Evolutionary conservation across 2,329 filamentous ascomycete genomes (phyloP).

Genomic region (Talaromyces sp.): DNA sequence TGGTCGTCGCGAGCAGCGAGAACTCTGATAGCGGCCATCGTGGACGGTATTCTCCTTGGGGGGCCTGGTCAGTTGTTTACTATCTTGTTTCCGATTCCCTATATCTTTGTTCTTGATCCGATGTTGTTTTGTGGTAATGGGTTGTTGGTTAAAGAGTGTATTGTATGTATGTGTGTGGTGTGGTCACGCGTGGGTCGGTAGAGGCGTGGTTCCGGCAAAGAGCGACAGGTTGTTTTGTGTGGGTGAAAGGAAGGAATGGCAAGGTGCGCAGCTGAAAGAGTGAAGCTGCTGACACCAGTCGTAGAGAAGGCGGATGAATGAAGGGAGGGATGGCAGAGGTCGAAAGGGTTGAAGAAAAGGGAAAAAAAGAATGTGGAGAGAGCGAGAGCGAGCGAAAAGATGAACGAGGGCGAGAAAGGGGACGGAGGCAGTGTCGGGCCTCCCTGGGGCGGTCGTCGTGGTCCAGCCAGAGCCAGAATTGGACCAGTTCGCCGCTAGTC

Average conservation of each 20-base stretch:
- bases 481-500: not conserved
- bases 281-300: constrained; percentile 56
- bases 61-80: not conserved
- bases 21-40: constrained; percentile 37
- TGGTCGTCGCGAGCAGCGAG: constrained; percentile 50
- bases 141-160: constrained; percentile 5
- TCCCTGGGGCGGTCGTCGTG: not conserved
- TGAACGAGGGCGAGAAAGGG: constrained; percentile 24
- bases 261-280: constrained; percentile 58
- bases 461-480: not conserved
- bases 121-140: not conserved
- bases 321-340: constrained; percentile 3
- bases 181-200: constrained; percentile 12
- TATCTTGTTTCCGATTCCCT: not conserved
- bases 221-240: constrained; percentile 10
- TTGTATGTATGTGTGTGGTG: constrained; percentile 14
- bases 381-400: constrained; percentile 22
- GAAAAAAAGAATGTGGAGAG: constrained; percentile 12
- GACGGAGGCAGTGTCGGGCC: not conserved
- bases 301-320: constrained; percentile 3
- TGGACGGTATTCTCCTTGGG: not conserved
- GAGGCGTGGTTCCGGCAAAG: constrained; percentile 12
- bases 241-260: constrained; percentile 45
- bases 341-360: not conserved
- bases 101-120: not conserved